phyloP scores from a whole-genome alignment of 129 eudicot genomes.

The Artemisia annua region DNA sequence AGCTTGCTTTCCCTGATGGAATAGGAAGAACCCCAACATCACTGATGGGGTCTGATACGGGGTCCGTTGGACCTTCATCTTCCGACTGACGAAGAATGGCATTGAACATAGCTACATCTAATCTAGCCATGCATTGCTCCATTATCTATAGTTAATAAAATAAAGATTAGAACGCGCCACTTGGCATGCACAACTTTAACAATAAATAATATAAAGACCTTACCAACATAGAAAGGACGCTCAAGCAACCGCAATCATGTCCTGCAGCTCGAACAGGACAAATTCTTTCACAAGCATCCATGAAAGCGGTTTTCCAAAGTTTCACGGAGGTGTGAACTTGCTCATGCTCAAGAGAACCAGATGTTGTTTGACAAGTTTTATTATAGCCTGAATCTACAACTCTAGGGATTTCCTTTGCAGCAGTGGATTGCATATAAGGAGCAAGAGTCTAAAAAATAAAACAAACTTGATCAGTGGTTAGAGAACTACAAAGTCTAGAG shows the following conservation, averaged over 20 bases:
- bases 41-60: slow-evolving; percentile 89
- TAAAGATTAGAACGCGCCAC: not conserved
- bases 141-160: slow-evolving; percentile 49
- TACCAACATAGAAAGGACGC: slow-evolving; percentile 74
- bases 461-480: slow-evolving; percentile 6
- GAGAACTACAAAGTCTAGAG: slow-evolving; percentile 1
- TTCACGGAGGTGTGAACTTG: slow-evolving; percentile 60
- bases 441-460: slow-evolving; percentile 64
- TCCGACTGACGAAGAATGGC: slow-evolving; percentile 83
- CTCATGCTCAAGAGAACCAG: slow-evolving; percentile 43
- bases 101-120: slow-evolving; percentile 94
- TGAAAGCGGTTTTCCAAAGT: slow-evolving; percentile 88
- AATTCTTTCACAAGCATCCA: slow-evolving; percentile 80
- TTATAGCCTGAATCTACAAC: slow-evolving; percentile 31
- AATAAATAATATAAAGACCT: not conserved
- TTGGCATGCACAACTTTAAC: slow-evolving; percentile 7
- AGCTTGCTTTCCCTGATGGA: slow-evolving; percentile 73
- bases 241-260: slow-evolving; percentile 86
- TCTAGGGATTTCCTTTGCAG: slow-evolving; percentile 47
- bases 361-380: slow-evolving; percentile 32
- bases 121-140: slow-evolving; percentile 76
- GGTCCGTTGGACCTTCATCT: slow-evolving; percentile 87
- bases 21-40: slow-evolving; percentile 83
- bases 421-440: slow-evolving; percentile 81
- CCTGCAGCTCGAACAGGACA: slow-evolving; percentile 90